A percentile compares a stretch with the other conserved stretches of the same genome.
Evolutionary conservation across 345 rosid species (phyloP).

Genomic region (Populus davidiana): DNA sequence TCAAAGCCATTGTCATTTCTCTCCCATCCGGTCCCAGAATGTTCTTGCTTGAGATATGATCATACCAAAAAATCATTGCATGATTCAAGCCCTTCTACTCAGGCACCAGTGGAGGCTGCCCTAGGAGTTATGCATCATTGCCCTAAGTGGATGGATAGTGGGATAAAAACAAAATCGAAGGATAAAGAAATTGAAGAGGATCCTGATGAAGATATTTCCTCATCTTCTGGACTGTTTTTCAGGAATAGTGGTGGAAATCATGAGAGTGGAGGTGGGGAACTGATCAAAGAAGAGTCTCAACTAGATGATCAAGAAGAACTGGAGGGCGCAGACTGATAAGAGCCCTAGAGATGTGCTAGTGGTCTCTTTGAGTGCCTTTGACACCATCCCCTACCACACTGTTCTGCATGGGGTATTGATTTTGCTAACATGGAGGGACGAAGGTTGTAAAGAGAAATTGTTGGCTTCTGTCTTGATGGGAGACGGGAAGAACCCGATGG

Average conservation of each 20-base stretch:
- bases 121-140: conserved; percentile 61
- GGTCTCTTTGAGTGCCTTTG: not conserved
- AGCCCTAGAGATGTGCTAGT: not conserved
- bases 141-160: conserved; percentile 70
- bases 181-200: conserved; percentile 78
- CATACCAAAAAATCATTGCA: conserved; percentile 22
- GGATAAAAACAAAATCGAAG: conserved; percentile 33
- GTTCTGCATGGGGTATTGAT: not conserved
- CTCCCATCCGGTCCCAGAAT: conserved; percentile 83
- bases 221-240: conserved; percentile 67
- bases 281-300: conserved; percentile 69
- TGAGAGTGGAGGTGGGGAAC: conserved; percentile 61
- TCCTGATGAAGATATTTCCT: conserved; percentile 66
- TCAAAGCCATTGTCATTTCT: conserved; percentile 65
- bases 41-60: conserved; percentile 56
- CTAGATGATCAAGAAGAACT: conserved; percentile 93
- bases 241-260: conserved; percentile 40
- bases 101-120: conserved; percentile 37
- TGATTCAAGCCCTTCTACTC: conserved; percentile 30
- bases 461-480: not conserved
- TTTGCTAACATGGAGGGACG: not conserved
- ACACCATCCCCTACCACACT: not conserved
- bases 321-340: conserved; percentile 54
- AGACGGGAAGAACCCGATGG: not conserved
- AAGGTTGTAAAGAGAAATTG: not conserved